Percentiles rank a stretch among this genome's conserved stretches.
phyloP scores from a whole-genome alignment of 306 rosid species.

The Castanea crenata region DNA sequence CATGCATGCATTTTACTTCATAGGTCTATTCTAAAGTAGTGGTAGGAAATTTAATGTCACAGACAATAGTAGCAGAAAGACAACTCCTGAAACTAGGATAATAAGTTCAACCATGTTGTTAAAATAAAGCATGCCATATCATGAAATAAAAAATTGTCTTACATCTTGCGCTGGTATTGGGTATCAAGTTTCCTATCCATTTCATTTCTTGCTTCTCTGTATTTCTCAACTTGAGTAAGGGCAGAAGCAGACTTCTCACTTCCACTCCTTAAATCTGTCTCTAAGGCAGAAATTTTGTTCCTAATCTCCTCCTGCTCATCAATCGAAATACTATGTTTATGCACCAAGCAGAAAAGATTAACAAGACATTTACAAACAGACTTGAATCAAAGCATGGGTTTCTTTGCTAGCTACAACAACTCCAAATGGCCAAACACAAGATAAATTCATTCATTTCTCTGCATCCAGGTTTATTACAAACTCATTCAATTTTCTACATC shows the following conservation, averaged over 20 bases:
- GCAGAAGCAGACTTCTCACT: slow-evolving; percentile 53
- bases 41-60: neutral
- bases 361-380: neutral
- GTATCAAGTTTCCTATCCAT: slow-evolving; percentile 71
- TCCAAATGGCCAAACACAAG: neutral
- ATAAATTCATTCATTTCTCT: neutral
- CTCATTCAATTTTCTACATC: neutral
- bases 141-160: slow-evolving; percentile 26
- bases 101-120: neutral
- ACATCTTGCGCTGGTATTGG: slow-evolving; percentile 82
- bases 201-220: slow-evolving; percentile 76
- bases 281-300: slow-evolving; percentile 58
- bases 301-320: slow-evolving; percentile 76
- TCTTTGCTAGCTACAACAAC: neutral
- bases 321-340: neutral
- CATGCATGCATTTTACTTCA: neutral
- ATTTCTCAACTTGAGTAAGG: slow-evolving; percentile 57
- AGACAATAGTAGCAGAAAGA: neutral
- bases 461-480: neutral
- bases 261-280: slow-evolving; percentile 53
- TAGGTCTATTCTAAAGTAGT: neutral
- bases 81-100: neutral
- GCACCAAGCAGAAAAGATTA: neutral
- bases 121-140: slow-evolving; percentile 4
- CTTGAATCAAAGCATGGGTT: neutral